Base-by-base conservation (phyloP, 2,329 filamentous ascomycete genomes). In the Chaetoscypha palmicola region DNA sequence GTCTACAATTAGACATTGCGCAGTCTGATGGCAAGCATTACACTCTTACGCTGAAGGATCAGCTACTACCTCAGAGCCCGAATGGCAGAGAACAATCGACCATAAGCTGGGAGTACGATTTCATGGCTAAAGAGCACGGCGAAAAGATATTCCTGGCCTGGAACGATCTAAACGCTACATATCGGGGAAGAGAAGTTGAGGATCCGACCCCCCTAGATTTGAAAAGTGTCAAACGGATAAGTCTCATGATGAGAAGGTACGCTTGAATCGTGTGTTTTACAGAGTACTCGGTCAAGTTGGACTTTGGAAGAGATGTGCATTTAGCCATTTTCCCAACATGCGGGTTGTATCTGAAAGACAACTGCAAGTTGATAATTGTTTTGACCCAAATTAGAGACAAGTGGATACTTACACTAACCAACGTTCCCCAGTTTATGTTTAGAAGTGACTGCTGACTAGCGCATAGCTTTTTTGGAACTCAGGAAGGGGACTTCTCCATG, bases 161-260 rank as follows among this genome's bases (percentile, higher is more conserved):
- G 80, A 62, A 62, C 10, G 71, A 74, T 19, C 77, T 94, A 50
- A 77, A 76, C 58, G 68, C 86, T 1, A 91, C 82, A 1, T 92
- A 88, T 63, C 71, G 86, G 3, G 87, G 87, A 0, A 76, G 73
- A 55, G 71, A 79, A 48, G 73, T 76, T 59, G 64, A 73, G 14
- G 79, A 83, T 63, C 76, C 76, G 0, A 62, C 69, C 45, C 69
- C 73, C 4, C 61, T 92, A 53, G 68, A 88, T 54, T 56, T 74
- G 50, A 68, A 68, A 37, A 67, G 68, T 33, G 68, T 92, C 30
- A 83, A 76, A 64, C 71, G 83, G 36, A 68, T 91, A 22, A 81
- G 79, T 39, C 70, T 92, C 47, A 90, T 92, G 86, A 84, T 85
- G 71, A 69, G 87, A 61, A 92, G 86, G 86, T 87, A 63, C 68